Conservation (phyloP, 805 yeast species). For the Hanseniaspora lachancei region DNA sequence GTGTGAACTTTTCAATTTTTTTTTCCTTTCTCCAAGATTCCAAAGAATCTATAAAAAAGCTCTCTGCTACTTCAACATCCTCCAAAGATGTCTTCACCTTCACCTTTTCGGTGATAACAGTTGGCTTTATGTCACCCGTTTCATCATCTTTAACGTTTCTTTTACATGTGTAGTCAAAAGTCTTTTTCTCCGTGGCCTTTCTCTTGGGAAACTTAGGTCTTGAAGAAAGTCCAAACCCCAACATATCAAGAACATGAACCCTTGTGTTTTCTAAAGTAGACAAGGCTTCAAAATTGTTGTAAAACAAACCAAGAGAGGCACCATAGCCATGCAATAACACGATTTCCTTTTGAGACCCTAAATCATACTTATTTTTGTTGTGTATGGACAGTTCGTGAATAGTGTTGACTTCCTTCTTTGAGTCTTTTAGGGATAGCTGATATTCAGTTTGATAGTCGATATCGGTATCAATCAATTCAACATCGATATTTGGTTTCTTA, state of each 20-base stretch:
- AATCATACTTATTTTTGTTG: conserved; percentile 27
- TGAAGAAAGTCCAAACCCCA: conserved; percentile 84
- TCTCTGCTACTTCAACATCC: conserved; percentile 26
- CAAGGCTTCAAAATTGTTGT: conserved; percentile 51
- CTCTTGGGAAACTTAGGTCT: conserved; percentile 75
- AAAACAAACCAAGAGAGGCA: conserved; percentile 78
- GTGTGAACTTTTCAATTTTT: conserved; percentile 38
- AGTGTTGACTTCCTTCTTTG: conserved; percentile 28
- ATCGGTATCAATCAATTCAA: conserved; percentile 40
- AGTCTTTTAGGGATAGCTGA: background rate
- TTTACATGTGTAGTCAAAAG: conserved; percentile 48
- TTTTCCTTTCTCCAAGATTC: conserved; percentile 45
- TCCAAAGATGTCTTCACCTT: conserved; percentile 16
- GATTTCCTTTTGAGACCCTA: conserved; percentile 2
- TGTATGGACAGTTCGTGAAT: conserved; percentile 64
- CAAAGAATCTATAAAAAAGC: conserved; percentile 33
- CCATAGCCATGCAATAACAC: conserved; percentile 81
- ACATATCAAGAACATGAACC: conserved; percentile 76
- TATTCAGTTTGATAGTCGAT: conserved; percentile 25
- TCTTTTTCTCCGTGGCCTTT: conserved; percentile 60
- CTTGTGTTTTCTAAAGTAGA: conserved; percentile 39
- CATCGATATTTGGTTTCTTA: conserved; percentile 33
- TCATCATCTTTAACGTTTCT: conserved; percentile 47
- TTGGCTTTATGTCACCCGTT: conserved; percentile 44
- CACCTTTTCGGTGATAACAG: conserved; percentile 16